Percentiles rank a stretch among this genome's conserved stretches.
Evolutionary conservation across 805 yeast species (phyloP).

Genomic region (Candida loeiensis): DNA sequence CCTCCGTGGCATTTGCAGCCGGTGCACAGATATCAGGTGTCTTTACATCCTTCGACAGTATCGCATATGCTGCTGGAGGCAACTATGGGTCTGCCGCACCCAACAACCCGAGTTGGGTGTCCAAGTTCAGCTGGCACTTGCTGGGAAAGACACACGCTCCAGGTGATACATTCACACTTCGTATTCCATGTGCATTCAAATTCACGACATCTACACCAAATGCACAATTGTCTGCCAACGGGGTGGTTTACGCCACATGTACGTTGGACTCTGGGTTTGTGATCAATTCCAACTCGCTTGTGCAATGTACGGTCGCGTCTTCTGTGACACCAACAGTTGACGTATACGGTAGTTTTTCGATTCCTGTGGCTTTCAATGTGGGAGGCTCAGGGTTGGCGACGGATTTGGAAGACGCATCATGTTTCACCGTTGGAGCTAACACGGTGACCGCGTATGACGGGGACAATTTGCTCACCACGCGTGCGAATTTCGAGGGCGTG

Average conservation of each 20-base stretch:
- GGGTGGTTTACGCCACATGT: constrained; percentile 11
- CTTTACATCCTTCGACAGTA: constrained; percentile 15
- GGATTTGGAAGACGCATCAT: constrained; percentile 18
- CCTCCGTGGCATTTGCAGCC: too few species aligned
- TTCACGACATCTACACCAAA: constrained; percentile 14
- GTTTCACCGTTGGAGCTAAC: constrained; percentile 19
- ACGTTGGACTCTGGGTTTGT: constrained; percentile 6
- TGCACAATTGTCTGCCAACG: constrained; percentile 11
- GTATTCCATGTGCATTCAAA: constrained; percentile 25
- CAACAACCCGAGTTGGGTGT: constrained; percentile 16
- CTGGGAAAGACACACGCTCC: constrained; percentile 12
- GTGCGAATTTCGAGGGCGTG: constrained; percentile 8
- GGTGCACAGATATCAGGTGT: too few species aligned
- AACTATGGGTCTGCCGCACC: constrained; percentile 3
- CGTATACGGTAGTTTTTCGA: constrained; percentile 8
- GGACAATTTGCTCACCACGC: constrained; percentile 8
- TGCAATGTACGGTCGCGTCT: constrained; percentile 18
- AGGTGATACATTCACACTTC: constrained; percentile 27
- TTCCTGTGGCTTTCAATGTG: constrained; percentile 22
- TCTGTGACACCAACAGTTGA: neutral
- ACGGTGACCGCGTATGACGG: constrained; percentile 16
- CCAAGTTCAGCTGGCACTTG: constrained; percentile 20
- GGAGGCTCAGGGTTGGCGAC: constrained; percentile 8
- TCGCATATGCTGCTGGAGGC: constrained; percentile 10
- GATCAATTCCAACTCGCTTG: constrained; percentile 6